A percentile compares a stretch with the other conserved stretches of the same genome.
These are phyloP conservation scores for Penicillium manginii DNA, from an alignment of 495 filamentous ascomycete species.

Conservation along the genomic window DNA sequence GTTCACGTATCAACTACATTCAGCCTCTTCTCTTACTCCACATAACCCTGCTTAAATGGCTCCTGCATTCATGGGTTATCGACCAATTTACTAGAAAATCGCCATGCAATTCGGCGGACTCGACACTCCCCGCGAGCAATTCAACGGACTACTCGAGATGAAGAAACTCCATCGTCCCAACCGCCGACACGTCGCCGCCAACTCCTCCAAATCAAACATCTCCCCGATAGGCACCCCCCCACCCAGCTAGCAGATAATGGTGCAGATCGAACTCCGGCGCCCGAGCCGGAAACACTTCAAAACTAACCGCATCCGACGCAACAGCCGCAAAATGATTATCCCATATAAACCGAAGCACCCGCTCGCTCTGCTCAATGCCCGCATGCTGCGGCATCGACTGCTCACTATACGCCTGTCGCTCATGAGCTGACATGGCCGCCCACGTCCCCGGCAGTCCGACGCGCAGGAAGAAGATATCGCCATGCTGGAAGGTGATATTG, in stretches of 20 bases:
- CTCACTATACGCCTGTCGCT: conserved; percentile 41
- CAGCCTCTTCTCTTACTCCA: too few species aligned
- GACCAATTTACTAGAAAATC: conserved; percentile 50
- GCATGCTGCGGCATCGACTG: conserved; percentile 54
- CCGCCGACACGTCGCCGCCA: conserved; percentile 56
- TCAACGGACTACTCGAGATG: conserved; percentile 65
- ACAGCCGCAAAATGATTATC: conserved; percentile 72
- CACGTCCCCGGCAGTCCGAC: conserved; percentile 59
- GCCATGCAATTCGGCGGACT: conserved; percentile 55
- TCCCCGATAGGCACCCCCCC: conserved; percentile 70
- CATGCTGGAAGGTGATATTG: conserved; percentile 59
- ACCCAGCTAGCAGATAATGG: conserved; percentile 66
- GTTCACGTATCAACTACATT: too few species aligned
- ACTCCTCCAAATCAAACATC: conserved; percentile 64
- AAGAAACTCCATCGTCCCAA: conserved; percentile 71
- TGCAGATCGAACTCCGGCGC: conserved; percentile 61
- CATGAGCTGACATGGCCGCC: conserved; percentile 44
- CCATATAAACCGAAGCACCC: conserved; percentile 68
- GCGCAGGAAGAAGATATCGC: conserved; percentile 78
- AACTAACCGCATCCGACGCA: conserved; percentile 66
- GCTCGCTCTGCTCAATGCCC: conserved; percentile 66
- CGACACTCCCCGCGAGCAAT: conserved; percentile 51
- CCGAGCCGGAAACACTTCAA: conserved; percentile 63
- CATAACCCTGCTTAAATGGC: too few species aligned
- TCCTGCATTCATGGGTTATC: too few species aligned